Base-by-base conservation (phyloP, 106 monocot species). In the Agapanthus africanus region DNA sequence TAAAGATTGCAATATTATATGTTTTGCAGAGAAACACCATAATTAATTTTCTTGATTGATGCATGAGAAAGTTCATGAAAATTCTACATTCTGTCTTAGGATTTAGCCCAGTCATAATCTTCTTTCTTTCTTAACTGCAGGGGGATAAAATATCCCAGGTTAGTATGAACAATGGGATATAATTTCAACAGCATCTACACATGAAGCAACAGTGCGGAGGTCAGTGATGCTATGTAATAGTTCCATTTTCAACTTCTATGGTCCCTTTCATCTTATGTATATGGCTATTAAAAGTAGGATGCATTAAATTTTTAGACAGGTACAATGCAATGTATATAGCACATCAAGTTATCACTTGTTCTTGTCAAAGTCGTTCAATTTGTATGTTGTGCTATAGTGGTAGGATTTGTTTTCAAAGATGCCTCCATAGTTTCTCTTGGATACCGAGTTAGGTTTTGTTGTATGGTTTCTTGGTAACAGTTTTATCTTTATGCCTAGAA, bases 201-300 rank as follows among this genome's bases (percentile, higher is more conserved):
- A 49, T 15, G 49, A 56, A 30, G 54, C 54, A 26, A 11, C 54
- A 56, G 27, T 13, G 54, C 54, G 28, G 25, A 30, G 54, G 28
- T 56, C 54, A 56, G 54, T 56, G 49, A 49, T 2, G 15, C 49
- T 18, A 49, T 15, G n/a, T n/a, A 15, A 14, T n/a, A n/a, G 11
- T 49, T 49, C 49, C n/a, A n/a, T 49, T 49, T 49, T 49, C 49
- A 15, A 49, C 19, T 49, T 49, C 49, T 49, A 15, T 4, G 5
- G 11, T 49, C 49, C 49, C 49, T 49, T 49, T 49, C 49, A 49
- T 49, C 49, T 49, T n/a, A 49, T 49, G 49, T 49, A 49, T 15
- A n/a, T n/a, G n/a, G n/a, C n/a, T n/a, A n/a, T n/a, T n/a, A n/a
- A n/a, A n/a, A n/a, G n/a, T n/a, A n/a, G n/a, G 49, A 49, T 23